These are phyloP conservation scores for Sphaerulina musiva DNA, from an alignment of 2,329 filamentous ascomycete species.

Conservation along the genomic window DNA sequence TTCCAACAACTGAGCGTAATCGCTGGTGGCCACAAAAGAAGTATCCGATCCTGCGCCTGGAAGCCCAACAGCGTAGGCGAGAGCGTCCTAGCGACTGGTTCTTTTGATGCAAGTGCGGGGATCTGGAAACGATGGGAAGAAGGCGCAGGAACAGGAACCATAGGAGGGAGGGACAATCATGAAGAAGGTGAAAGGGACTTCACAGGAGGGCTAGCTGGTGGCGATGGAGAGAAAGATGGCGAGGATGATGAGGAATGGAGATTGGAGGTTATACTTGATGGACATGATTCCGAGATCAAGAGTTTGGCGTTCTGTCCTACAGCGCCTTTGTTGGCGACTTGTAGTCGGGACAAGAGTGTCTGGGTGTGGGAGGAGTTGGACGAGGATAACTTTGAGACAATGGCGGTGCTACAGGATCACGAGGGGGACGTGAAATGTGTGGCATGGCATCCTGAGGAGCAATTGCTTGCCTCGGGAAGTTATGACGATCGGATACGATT, in stretches of 20 bases:
- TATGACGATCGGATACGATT: constrained; percentile 89
- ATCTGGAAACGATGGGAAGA: constrained; percentile 61
- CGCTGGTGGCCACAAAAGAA: constrained; percentile 82
- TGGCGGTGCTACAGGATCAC: constrained; percentile 90
- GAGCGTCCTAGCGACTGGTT: constrained; percentile 81
- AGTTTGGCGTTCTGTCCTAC: constrained; percentile 66
- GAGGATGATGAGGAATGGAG: constrained; percentile 79
- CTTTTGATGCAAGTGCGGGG: constrained; percentile 87
- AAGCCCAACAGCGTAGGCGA: constrained; percentile 62
- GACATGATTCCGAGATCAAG: constrained; percentile 92
- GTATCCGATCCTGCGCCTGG: constrained; percentile 80
- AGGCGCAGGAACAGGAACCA: constrained; percentile 22
- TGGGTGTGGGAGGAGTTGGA: constrained; percentile 99
- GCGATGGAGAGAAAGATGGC: constrained; percentile 32
- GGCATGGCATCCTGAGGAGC: constrained; percentile 74
- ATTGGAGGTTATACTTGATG: constrained; percentile 85
- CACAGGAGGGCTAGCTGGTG: constrained; percentile 28
- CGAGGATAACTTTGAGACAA: constrained; percentile 94
- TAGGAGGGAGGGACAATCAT: constrained; percentile 9
- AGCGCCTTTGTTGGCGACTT: constrained; percentile 78
- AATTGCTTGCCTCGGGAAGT: constrained; percentile 80
- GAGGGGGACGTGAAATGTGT: constrained; percentile 93
- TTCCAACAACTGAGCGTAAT: constrained; percentile 74
- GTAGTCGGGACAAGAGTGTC: constrained; percentile 84
- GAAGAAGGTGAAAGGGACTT: constrained; percentile 28